Evolutionary conservation across 176 grass and related monocot species (phyloP), one percentile per base, ranked within the genome.

Genomic region (Oropetium thomaeum): DNA sequence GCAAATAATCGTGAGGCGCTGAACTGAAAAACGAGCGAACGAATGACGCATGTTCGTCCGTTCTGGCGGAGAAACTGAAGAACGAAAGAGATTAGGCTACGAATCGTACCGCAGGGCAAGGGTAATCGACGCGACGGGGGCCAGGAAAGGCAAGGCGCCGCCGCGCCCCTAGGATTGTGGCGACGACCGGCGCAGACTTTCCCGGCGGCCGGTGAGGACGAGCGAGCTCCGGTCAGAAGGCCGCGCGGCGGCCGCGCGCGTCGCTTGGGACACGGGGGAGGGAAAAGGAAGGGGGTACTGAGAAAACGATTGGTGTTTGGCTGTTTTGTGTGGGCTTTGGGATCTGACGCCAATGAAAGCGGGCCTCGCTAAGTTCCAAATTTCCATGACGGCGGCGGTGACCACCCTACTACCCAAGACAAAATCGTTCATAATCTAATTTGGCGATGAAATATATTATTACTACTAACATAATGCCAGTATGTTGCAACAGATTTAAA

Each of bases 51-150:
- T n/a, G 3, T 22, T 22, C 2, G 12, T 9, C 12, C 29, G 4
- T 19, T 5, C 12, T 0, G 3, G 30, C 59, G 42, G 6, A 7
- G 43, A 45, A 48, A 76, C 23, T 32, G 8, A 22, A 48, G 28
- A 2, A 33, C 48, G 29, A 47, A 23, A 76, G 41, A 49, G 30
- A 51, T 15, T 8, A 37, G 42, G 59, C 42, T n/a, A 25, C n/a
- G 59, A 76, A 64, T n/a, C 74, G 47, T 76, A 64, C 74, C 42
- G n/a, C 32, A 23, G 59, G 58, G 29, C 59, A 19, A 29, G 59
- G 30, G 58, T 37, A 10, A 59, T 8, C 13, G 59, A 44, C 26
- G 32, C 34, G 34, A 64, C 12, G 13, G 64, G 27, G 28, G 3
- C 41, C 34, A 14, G 42, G 73, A 33, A 58, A 22, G 39, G 39